Evolutionary conservation across 2,329 filamentous ascomycete genomes (phyloP), one percentile per base, ranked within the genome.

Genomic region (Exophiala phaeomuriformis): DNA sequence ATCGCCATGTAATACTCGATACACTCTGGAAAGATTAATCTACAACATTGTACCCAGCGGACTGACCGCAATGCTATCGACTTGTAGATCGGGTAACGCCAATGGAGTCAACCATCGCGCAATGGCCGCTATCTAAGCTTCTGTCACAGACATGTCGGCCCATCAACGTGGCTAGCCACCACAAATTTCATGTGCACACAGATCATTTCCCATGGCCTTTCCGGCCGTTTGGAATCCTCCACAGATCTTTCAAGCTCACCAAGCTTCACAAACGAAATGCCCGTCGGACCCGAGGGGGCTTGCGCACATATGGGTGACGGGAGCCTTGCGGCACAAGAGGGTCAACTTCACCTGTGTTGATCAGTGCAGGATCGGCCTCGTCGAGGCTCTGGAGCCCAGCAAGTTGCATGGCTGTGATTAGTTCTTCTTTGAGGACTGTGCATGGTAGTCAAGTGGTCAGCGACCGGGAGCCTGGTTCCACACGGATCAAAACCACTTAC

Each of bases 331-430:
- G 75, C 43, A 80, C 70, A n/a, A 77, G 65, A 60, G 73, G 69
- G 62, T 80, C 76, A 28, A 60, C 32, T n/a, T 61, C 57, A 3
- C 55, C 49, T 0, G 76, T 77, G 51, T 84, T 83, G 29, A 85
- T 67, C 64, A 84, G 69, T 0, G 81, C 81, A 1, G 82, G 80
- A 58, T 83, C 77, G 3, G 82, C 74, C 63, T 84, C 75, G 48
- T 77, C 74, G 3, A 86, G 67, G 56, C 78, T 75, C 1, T 78
- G 83, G 35, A 85, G 73, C 1, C 83, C 83, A 54, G 82, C 77
- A 64, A 85, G 74, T 27, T 78, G 76, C 83, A 86, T 86, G 1
- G 81, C 81, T 1, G 79, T 83, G 59, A 82, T 77, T 3, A 86
- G 66, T 64, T 86, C 83, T 55, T 86, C 82, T 51, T 72, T 73